These are phyloP conservation scores for Volvox carteri DNA, from an alignment of 163 green algal genomes.

Conservation along the genomic window DNA sequence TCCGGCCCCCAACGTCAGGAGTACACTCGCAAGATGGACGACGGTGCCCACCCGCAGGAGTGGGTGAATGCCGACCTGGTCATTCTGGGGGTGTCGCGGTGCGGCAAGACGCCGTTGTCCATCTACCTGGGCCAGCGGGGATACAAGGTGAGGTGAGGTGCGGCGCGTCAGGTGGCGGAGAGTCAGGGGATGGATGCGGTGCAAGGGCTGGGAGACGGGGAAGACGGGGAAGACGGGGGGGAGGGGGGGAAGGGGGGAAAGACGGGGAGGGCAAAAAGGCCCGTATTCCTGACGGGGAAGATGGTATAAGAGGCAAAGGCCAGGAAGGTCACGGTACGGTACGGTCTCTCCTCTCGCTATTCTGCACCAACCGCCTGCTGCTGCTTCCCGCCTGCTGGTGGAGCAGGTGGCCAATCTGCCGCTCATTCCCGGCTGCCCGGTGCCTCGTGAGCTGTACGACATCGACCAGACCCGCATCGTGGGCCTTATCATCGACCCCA, in stretches of 20 bases:
- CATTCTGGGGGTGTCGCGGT: slow-evolving; percentile 71
- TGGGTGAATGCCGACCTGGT: slow-evolving; percentile 72
- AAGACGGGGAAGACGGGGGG: background rate
- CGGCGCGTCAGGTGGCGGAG: background rate
- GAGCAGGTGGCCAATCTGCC: slow-evolving; percentile 77
- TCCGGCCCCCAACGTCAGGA: background rate
- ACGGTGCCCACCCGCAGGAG: slow-evolving; percentile 66
- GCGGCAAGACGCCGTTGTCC: slow-evolving; percentile 76
- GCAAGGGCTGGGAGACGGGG: background rate
- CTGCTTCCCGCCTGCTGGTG: too few species aligned
- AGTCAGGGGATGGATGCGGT: background rate
- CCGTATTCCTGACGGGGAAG: background rate
- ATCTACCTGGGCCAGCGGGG: slow-evolving; percentile 77
- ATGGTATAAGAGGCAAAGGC: too few species aligned
- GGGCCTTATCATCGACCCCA: slow-evolving; percentile 68
- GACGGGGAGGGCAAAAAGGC: background rate
- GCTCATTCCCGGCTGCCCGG: slow-evolving; percentile 63
- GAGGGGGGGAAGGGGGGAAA: background rate
- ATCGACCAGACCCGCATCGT: slow-evolving; percentile 71
- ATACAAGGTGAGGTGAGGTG: slow-evolving; percentile 64
- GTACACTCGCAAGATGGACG: slow-evolving; percentile 78
- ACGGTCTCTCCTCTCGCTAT: too few species aligned
- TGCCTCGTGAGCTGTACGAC: slow-evolving; percentile 72
- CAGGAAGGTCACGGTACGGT: too few species aligned
- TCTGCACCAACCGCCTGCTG: too few species aligned